These are phyloP conservation scores for Mitragyna speciosa DNA, from an alignment of 257 asterid species.

Conservation along the genomic window DNA sequence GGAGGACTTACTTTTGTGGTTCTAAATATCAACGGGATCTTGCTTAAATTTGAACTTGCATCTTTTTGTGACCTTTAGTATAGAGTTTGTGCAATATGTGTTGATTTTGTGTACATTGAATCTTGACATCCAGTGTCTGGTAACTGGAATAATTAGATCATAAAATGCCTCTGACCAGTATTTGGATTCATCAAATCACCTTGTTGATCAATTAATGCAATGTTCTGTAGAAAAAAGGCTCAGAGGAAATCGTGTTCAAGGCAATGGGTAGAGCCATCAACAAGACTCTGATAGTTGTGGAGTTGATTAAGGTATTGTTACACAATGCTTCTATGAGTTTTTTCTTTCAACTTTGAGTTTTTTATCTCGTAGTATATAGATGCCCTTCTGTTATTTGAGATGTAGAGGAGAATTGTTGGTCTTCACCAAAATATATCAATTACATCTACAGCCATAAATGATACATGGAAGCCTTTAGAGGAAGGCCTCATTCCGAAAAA, in stretches of 20 bases:
- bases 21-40: too few species aligned
- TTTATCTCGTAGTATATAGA: constrained; percentile 25
- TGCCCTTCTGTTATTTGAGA: background rate
- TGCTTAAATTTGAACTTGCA: too few species aligned
- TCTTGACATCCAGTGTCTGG: background rate
- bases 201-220: background rate
- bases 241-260: constrained; percentile 61
- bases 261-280: constrained; percentile 83
- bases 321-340: background rate
- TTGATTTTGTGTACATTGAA: background rate
- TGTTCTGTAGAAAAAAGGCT: constrained; percentile 51
- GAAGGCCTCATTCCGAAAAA: constrained; percentile 97
- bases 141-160: background rate
- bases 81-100: background rate
- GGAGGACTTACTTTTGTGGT: too few species aligned
- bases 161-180: background rate
- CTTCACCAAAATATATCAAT: constrained; percentile 85
- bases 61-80: background rate
- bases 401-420: constrained; percentile 93
- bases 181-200: background rate
- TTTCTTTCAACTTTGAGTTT: background rate
- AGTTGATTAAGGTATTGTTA: constrained; percentile 55
- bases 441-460: constrained; percentile 85
- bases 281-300: constrained; percentile 64
- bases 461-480: constrained; percentile 97